phyloP scores from a whole-genome alignment of 495 filamentous ascomycete genomes.

The Talaromyces nanjingensis region DNA sequence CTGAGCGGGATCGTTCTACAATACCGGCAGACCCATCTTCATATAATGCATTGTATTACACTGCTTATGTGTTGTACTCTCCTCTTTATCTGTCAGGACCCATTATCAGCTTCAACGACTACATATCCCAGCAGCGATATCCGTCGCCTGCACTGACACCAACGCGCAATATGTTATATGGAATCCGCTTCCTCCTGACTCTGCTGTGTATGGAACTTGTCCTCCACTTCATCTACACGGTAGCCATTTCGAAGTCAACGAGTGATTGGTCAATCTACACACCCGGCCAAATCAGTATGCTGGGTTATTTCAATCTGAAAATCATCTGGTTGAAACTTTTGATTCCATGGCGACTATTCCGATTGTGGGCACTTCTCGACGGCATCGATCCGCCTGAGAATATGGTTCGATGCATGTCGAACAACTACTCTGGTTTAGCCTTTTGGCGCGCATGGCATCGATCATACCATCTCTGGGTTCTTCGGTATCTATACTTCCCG shows the following conservation, averaged over 20 bases:
- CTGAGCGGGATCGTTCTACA: slow-evolving; percentile 76
- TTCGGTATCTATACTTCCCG: slow-evolving; percentile 92
- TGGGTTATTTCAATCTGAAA: slow-evolving; percentile 95
- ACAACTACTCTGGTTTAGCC: slow-evolving; percentile 85
- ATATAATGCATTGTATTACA: slow-evolving; percentile 73
- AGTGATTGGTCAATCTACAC: slow-evolving; percentile 80
- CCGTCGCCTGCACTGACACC: slow-evolving; percentile 57
- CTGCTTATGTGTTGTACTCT: slow-evolving; percentile 84
- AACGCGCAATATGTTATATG: slow-evolving; percentile 68
- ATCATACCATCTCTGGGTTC: slow-evolving; percentile 86
- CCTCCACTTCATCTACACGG: slow-evolving; percentile 88
- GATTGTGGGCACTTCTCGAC: slow-evolving; percentile 85
- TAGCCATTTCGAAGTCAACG: slow-evolving; percentile 79
- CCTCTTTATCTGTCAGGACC: slow-evolving; percentile 90
- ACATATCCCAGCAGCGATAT: slow-evolving; percentile 79
- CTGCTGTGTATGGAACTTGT: slow-evolving; percentile 90
- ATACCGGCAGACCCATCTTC: slow-evolving; percentile 63
- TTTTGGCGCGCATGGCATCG: slow-evolving; percentile 98
- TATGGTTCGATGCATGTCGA: slow-evolving; percentile 92
- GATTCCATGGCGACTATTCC: slow-evolving; percentile 95
- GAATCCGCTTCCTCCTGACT: slow-evolving; percentile 69
- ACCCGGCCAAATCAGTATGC: slow-evolving; percentile 79
- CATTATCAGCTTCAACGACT: slow-evolving; percentile 97
- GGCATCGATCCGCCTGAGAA: slow-evolving; percentile 95
- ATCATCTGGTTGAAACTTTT: slow-evolving; percentile 98